phyloP scores from a whole-genome alignment of 352 stramenopile species.

The Globisporangium paddicum region DNA sequence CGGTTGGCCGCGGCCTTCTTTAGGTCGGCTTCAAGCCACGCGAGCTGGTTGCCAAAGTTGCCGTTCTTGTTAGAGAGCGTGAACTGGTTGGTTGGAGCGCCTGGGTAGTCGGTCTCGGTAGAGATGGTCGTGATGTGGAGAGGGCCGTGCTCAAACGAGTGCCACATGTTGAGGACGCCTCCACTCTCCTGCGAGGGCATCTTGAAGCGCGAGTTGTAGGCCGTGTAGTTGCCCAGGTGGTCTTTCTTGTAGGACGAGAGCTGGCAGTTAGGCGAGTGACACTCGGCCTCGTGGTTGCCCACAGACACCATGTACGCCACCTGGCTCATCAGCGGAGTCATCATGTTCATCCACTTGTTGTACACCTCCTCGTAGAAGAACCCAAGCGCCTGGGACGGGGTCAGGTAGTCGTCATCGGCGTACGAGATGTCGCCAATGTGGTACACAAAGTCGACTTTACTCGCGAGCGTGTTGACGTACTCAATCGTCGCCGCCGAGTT shows the following conservation, averaged over 20 bases:
- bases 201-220: slow-evolving; percentile 82
- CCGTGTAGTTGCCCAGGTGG: slow-evolving; percentile 71
- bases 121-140: slow-evolving; percentile 83
- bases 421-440: slow-evolving; percentile 74
- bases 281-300: slow-evolving; percentile 89
- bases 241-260: slow-evolving; percentile 43
- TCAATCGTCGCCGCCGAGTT: slow-evolving; percentile 32
- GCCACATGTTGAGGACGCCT: slow-evolving; percentile 79
- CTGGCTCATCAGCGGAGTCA: slow-evolving; percentile 40
- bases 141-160: slow-evolving; percentile 82
- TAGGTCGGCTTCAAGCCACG: slow-evolving; percentile 49
- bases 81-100: slow-evolving; percentile 33
- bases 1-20: too few species aligned
- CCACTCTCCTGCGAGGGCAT: slow-evolving; percentile 74
- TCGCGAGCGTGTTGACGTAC: slow-evolving; percentile 12
- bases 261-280: slow-evolving; percentile 61
- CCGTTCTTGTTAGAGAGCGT: slow-evolving; percentile 23
- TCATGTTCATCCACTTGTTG: slow-evolving; percentile 79
- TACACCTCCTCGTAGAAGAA: slow-evolving; percentile 89
- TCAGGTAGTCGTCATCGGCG: slow-evolving; percentile 23
- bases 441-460: slow-evolving; percentile 51
- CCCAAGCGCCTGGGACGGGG: slow-evolving; percentile 11
- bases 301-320: slow-evolving; percentile 81
- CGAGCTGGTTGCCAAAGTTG: slow-evolving; percentile 43
- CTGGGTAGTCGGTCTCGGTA: slow-evolving; percentile 61